These are phyloP conservation scores for Lachancea lanzarotensis DNA, from an alignment of 805 yeast genomes.

Conservation along the genomic window DNA sequence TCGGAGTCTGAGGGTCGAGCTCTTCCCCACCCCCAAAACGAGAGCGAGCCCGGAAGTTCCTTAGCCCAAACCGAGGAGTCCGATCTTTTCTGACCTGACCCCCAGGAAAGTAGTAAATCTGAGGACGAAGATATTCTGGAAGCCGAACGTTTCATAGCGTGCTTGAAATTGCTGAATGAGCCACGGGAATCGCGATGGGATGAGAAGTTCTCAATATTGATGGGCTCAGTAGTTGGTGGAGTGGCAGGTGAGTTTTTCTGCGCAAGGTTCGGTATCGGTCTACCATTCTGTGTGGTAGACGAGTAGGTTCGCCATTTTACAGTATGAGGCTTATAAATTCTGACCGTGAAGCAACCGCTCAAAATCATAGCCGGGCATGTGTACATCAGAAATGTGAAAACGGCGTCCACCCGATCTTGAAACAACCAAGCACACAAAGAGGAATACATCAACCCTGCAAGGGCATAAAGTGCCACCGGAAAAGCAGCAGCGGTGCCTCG, in stretches of 20 bases:
- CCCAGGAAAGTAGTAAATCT: constrained; percentile 18
- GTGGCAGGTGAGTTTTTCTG: not conserved
- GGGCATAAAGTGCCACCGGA: constrained; percentile 64
- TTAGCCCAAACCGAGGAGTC: constrained; percentile 22
- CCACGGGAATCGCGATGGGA: constrained; percentile 5
- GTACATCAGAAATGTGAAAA: constrained; percentile 49
- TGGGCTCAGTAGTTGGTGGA: constrained; percentile 11
- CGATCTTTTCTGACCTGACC: constrained; percentile 10
- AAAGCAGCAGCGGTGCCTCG: constrained; percentile 65
- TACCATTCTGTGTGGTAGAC: not conserved
- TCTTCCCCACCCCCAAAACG: constrained; percentile 26
- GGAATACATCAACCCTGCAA: constrained; percentile 63
- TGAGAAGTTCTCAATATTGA: constrained; percentile 9
- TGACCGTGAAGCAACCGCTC: constrained; percentile 29
- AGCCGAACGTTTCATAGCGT: constrained; percentile 57
- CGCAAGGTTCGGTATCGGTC: not conserved
- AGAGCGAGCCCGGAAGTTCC: constrained; percentile 22
- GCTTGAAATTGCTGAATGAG: constrained; percentile 4
- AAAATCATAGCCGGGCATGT: constrained; percentile 38
- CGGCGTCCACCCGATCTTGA: constrained; percentile 45
- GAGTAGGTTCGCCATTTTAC: constrained; percentile 4
- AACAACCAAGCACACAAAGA: constrained; percentile 48
- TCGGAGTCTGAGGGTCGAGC: constrained; percentile 5
- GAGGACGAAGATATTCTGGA: constrained; percentile 46
- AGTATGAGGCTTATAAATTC: constrained; percentile 9